These are phyloP conservation scores for Metschnikowia santaceciliae DNA, from an alignment of 805 yeast species.

Conservation along the genomic window DNA sequence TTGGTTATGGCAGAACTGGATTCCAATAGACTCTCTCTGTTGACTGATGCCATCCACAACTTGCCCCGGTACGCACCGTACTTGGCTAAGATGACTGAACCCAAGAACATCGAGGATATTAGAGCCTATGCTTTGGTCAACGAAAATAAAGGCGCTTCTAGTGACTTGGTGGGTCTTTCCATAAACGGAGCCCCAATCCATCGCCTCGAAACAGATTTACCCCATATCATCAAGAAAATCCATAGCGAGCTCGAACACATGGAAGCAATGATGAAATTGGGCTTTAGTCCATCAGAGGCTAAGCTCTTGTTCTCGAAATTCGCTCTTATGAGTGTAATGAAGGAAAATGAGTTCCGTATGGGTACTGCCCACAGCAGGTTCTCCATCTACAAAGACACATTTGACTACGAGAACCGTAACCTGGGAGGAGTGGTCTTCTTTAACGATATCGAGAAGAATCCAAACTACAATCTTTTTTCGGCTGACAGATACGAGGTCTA, in stretches of 20 bases:
- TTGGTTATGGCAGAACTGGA: conserved; percentile 5
- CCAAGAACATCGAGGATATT: conserved; percentile 4
- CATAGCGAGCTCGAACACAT: conserved; percentile 23
- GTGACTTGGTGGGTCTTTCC: conserved; percentile 49
- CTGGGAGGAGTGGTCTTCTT: conserved; percentile 56
- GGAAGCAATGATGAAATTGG: conserved; percentile 23
- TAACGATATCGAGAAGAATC: conserved; percentile 71
- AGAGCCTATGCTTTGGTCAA: conserved; percentile 26
- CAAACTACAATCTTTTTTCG: conserved; percentile 45
- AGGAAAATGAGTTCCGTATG: conserved; percentile 30
- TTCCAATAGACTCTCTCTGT: neutral
- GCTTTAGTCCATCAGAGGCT: conserved; percentile 30
- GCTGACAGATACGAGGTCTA: conserved; percentile 44
- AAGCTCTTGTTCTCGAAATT: conserved; percentile 32
- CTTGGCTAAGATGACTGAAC: conserved; percentile 1
- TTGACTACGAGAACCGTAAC: conserved; percentile 10
- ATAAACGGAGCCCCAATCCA: conserved; percentile 66
- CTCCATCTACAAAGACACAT: conserved; percentile 26
- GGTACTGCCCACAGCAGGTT: conserved; percentile 38
- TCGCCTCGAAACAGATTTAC: conserved; percentile 41
- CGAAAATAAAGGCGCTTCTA: conserved; percentile 34
- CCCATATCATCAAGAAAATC: conserved; percentile 40
- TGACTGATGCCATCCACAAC: conserved; percentile 8
- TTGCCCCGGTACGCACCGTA: conserved; percentile 14
- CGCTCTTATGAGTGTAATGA: conserved; percentile 39